A percentile compares a stretch with the other conserved stretches of the same genome.
Conservation (phyloP, 768 basidiomycete species). For the Leccinum subtestaceum region DNA sequence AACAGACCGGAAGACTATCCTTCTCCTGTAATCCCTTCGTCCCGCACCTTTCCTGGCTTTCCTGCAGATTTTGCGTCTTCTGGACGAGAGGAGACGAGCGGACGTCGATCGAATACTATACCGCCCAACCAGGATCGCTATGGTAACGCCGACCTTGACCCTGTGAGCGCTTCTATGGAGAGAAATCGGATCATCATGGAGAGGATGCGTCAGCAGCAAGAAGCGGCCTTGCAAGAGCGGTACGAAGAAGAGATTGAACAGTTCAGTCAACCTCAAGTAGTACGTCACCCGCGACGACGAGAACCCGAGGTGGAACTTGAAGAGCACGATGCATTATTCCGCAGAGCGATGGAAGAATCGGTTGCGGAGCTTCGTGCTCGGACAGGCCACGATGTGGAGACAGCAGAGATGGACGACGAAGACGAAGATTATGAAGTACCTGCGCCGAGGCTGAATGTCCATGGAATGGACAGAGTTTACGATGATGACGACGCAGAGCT, state of each 20-base stretch:
- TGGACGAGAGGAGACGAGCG: constrained; percentile 16
- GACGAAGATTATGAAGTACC: constrained; percentile 18
- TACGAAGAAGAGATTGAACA: constrained; percentile 43
- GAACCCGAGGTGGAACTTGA: constrained; percentile 20
- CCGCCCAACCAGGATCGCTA: constrained; percentile 33
- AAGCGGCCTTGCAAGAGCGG: constrained; percentile 59
- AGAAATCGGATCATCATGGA: constrained; percentile 59
- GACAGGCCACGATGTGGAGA: constrained; percentile 20
- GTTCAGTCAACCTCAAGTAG: constrained; percentile 16
- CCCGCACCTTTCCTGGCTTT: constrained; percentile 29
- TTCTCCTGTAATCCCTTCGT: constrained; percentile 25
- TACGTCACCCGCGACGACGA: background rate
- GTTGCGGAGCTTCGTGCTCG: constrained; percentile 19
- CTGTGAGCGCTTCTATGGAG: constrained; percentile 65
- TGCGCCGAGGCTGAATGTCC: background rate
- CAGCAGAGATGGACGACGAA: constrained; percentile 21
- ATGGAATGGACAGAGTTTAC: constrained; percentile 46
- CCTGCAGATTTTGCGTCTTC: constrained; percentile 5
- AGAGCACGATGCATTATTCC: constrained; percentile 55
- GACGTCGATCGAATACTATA: constrained; percentile 11
- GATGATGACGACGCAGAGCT: constrained; percentile 88
- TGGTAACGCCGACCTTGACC: constrained; percentile 42
- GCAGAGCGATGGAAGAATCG: constrained; percentile 40
- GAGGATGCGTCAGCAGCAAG: constrained; percentile 64
- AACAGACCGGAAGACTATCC: constrained; percentile 16